Percentiles rank a stretch among this genome's conserved stretches.
These are phyloP conservation scores for Phytophthora brassicae DNA, from an alignment of 352 stramenopile genomes.

Conservation along the genomic window DNA sequence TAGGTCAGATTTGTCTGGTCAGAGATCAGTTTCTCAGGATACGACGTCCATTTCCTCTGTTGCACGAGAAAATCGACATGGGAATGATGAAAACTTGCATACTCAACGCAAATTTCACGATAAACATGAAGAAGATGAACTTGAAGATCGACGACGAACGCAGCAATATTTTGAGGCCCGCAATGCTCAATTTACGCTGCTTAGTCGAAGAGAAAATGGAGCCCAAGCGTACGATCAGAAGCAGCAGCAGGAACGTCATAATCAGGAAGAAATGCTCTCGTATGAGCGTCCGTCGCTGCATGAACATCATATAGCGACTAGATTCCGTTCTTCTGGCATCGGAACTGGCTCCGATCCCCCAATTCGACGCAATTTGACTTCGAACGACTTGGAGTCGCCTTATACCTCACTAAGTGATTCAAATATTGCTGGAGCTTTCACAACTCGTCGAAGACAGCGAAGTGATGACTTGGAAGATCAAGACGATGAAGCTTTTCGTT, in stretches of 20 bases:
- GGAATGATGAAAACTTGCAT: conserved; percentile 15
- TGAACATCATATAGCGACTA: background rate
- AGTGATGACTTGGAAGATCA: conserved; percentile 26
- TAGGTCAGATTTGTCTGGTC: conserved; percentile 31
- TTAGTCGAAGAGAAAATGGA: conserved; percentile 13
- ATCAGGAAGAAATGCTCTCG: conserved; percentile 9
- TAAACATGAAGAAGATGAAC: conserved; percentile 20
- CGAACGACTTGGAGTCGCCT: conserved; percentile 22
- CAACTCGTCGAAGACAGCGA: conserved; percentile 16
- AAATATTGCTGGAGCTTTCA: conserved; percentile 16
- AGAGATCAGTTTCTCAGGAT: conserved; percentile 16
- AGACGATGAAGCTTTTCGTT: conserved; percentile 53
- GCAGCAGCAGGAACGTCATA: background rate
- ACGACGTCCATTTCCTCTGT: background rate
- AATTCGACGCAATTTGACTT: background rate
- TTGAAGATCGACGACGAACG: conserved; percentile 21
- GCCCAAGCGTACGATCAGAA: background rate
- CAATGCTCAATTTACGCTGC: conserved; percentile 28
- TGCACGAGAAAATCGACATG: conserved; percentile 12
- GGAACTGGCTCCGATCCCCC: conserved; percentile 16
- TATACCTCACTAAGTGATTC: conserved; percentile 30
- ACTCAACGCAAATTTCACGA: conserved; percentile 10
- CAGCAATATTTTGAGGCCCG: conserved; percentile 33
- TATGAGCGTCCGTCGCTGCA: conserved; percentile 3
- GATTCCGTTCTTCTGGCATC: conserved; percentile 11